phyloP scores from a whole-genome alignment of 2,329 filamentous ascomycete genomes.

The Stagonosporopsis rhizophila region DNA sequence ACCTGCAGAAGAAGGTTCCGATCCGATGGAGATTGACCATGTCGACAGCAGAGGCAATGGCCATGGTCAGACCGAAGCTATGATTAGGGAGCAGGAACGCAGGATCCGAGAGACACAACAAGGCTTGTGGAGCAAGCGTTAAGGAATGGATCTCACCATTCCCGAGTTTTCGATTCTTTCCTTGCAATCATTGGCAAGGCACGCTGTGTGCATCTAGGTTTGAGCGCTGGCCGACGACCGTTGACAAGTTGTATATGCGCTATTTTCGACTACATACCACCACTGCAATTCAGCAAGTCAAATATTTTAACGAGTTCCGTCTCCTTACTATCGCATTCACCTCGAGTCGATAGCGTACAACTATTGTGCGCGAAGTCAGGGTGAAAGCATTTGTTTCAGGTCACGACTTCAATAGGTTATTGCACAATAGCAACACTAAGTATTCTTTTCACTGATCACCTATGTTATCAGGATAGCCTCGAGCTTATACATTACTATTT shows the following conservation, averaged over 20 bases:
- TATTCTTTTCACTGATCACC: neutral
- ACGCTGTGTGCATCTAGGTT: conserved; percentile 3
- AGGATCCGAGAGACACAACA: conserved; percentile 65
- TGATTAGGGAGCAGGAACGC: conserved; percentile 67
- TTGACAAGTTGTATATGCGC: conserved; percentile 4
- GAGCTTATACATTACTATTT: no score
- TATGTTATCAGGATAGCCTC: neutral
- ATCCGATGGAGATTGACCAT: conserved; percentile 53
- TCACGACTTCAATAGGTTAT: neutral
- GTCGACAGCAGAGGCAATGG: conserved; percentile 67
- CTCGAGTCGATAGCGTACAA: neutral
- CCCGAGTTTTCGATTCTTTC: neutral
- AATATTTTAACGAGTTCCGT: neutral
- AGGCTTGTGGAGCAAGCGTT: conserved; percentile 60
- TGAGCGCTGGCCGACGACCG: conserved; percentile 10
- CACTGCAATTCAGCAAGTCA: conserved; percentile 9
- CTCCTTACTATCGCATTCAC: neutral
- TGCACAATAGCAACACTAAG: neutral
- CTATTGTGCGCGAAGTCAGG: conserved; percentile 1
- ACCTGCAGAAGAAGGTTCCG: conserved; percentile 39
- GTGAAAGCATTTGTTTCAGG: conserved; percentile 1
- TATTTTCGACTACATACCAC: conserved; percentile 15
- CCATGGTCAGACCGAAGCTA: conserved; percentile 67
- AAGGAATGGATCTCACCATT: neutral
- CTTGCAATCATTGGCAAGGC: neutral